Base-by-base conservation (phyloP, 2,329 filamentous ascomycete genomes). In the Curvularia sp. region DNA sequence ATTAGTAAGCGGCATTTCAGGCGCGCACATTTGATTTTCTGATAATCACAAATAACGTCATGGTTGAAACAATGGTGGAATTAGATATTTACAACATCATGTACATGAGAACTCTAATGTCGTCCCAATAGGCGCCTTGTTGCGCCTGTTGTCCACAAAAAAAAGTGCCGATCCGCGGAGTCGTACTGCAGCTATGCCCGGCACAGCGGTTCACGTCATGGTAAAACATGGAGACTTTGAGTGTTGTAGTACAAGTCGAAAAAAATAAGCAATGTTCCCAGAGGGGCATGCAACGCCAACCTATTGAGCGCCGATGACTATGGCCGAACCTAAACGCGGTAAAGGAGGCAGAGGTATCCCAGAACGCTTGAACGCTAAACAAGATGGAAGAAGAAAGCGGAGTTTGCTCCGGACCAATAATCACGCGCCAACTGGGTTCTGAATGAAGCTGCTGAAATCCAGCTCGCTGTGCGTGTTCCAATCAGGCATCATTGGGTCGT, bases 381-480 rank as follows among this genome's bases (percentile, higher is more conserved):
- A 60, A 66, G 49, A 58, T 46, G 61, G 68, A 60, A 47, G 63
- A 59, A 55, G 64, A 8, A 63, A 51, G 63, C 66, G 55, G 58
- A 61, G 57, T 63, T 42, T 48, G 54, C 38, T 39, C 53, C 53
- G 59, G 51, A 46, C 61, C 55, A 63, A 64, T 72, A 55, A 62
- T 73, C 63, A 76, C 55, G 71, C 71, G 47, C 68, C 69, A 10
- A 74, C 67, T 32, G 70, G 72, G 60, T 75, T 75, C 53, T 74
- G 65, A 59, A 77, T 72, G 65, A 76, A 77, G 49, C 59, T 74
- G 63, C 57, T 75, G 60, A 77, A 76, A 42, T 77, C 75, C 51
- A 77, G 47, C 28, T 77, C 75, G 51, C 54, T 71, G 19, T 68
- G 63, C 27, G 66, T 69, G 49, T 73, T 75, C 74, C 75, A 76